Evolutionary conservation across 2,329 filamentous ascomycete genomes (phyloP).

Genomic region (Phialophora chinensis): DNA sequence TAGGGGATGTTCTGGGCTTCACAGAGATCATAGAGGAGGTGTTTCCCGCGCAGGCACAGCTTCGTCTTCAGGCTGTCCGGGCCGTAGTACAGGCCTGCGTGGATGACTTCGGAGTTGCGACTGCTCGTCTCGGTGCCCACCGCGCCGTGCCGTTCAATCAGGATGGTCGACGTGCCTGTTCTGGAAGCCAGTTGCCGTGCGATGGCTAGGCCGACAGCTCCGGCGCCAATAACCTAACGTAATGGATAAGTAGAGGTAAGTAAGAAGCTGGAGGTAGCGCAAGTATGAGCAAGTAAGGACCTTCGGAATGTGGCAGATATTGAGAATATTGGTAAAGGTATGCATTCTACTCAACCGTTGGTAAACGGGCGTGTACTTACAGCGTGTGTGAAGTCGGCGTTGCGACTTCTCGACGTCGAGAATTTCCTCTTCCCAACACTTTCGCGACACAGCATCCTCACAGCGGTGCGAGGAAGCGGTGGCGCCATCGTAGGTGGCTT

Average conservation of each 20-base stretch:
- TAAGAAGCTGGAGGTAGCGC: not conserved
- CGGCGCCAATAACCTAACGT: slow-evolving; percentile 67
- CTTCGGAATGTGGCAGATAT: not conserved
- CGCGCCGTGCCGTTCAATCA: slow-evolving; percentile 78
- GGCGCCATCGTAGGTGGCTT: not conserved
- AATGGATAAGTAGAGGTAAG: not conserved
- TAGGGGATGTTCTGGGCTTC: slow-evolving; percentile 69
- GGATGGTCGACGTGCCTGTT: slow-evolving; percentile 68
- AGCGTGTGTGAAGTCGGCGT: slow-evolving; percentile 68
- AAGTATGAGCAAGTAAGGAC: not conserved
- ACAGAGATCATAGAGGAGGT: slow-evolving; percentile 81
- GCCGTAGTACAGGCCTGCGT: slow-evolving; percentile 71
- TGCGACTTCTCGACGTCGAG: slow-evolving; percentile 48
- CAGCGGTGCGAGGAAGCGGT: slow-evolving; percentile 5
- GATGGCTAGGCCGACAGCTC: slow-evolving; percentile 79
- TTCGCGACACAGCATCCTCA: not conserved
- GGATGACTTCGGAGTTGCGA: slow-evolving; percentile 78
- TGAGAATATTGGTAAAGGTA: not conserved
- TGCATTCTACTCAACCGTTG: not conserved
- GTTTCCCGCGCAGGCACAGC: slow-evolving; percentile 78
- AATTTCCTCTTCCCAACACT: slow-evolving; percentile 43
- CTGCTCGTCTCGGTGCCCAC: slow-evolving; percentile 86
- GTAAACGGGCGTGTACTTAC: slow-evolving; percentile 42
- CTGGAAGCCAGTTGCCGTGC: slow-evolving; percentile 72
- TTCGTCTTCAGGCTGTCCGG: slow-evolving; percentile 75